phyloP scores from a whole-genome alignment of 805 yeast genomes.

The Candida maesae region DNA sequence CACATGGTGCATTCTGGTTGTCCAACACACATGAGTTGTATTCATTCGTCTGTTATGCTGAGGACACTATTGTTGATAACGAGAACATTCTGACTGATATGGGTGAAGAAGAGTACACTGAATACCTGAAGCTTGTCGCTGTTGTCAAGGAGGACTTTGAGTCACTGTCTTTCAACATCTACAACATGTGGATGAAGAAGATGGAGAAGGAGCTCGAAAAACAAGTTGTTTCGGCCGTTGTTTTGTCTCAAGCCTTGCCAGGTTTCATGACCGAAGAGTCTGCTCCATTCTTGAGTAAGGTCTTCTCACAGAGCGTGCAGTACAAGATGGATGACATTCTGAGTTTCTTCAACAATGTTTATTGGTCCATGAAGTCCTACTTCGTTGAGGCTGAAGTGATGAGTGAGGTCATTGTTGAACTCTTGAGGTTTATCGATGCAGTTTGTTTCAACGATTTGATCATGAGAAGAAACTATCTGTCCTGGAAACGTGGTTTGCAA shows the following conservation, averaged over 20 bases:
- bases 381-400: slow-evolving; percentile 81
- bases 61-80: slow-evolving; percentile 82
- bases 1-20: slow-evolving; percentile 96
- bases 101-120: slow-evolving; percentile 87
- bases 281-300: slow-evolving; percentile 74
- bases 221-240: slow-evolving; percentile 93
- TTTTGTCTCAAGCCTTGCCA: slow-evolving; percentile 90
- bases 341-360: slow-evolving; percentile 82
- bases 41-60: slow-evolving; percentile 93
- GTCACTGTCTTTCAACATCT: slow-evolving; percentile 86
- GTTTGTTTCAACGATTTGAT: slow-evolving; percentile 92
- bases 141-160: slow-evolving; percentile 94
- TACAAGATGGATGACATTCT: slow-evolving; percentile 94
- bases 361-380: slow-evolving; percentile 91
- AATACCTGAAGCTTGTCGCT: slow-evolving; percentile 82
- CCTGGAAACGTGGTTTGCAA: slow-evolving; percentile 98
- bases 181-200: slow-evolving; percentile 96
- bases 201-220: slow-evolving; percentile 86
- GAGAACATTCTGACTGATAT: slow-evolving; percentile 76
- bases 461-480: slow-evolving; percentile 88
- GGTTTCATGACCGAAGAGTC: slow-evolving; percentile 90
- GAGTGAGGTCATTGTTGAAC: slow-evolving; percentile 77
- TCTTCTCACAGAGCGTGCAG: slow-evolving; percentile 66
- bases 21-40: slow-evolving; percentile 93
- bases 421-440: slow-evolving; percentile 84